These are phyloP conservation scores for Galium porrigens DNA, from an alignment of 305 asterid genomes.

Conservation along the genomic window DNA sequence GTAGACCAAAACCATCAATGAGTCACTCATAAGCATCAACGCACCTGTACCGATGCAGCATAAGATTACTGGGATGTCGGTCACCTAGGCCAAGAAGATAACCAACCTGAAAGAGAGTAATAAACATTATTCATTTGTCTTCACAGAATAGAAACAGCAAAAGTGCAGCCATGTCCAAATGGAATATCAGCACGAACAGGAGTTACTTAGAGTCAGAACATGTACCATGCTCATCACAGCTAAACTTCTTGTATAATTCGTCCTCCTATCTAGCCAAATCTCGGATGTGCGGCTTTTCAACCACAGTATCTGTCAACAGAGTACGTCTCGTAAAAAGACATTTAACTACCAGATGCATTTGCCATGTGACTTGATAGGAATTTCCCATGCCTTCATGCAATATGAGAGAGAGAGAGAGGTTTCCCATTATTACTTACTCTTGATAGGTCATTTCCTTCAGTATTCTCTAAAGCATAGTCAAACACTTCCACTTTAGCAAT, in stretches of 20 bases:
- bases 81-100: constrained; percentile 97
- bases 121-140: constrained; percentile 13
- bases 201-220: constrained; percentile 8
- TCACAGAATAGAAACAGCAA: background rate
- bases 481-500: constrained; percentile 95
- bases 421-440: constrained; percentile 38
- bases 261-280: constrained; percentile 95
- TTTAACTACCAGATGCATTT: background rate
- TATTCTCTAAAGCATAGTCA: constrained; percentile 82
- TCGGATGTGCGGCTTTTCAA: constrained; percentile 98
- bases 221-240: constrained; percentile 99
- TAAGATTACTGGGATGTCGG: constrained; percentile 99
- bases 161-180: background rate
- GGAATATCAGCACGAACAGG: background rate
- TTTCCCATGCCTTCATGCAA: too few species aligned
- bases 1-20: constrained; percentile 13
- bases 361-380: background rate
- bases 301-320: constrained; percentile 66
- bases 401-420: background rate
- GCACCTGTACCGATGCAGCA: constrained; percentile 87
- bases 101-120: constrained; percentile 54
- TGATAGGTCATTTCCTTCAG: constrained; percentile 92
- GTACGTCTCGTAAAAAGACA: constrained; percentile 17
- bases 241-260: constrained; percentile 92
- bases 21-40: constrained; percentile 6